Evolutionary conservation across 129 eudicot genomes (phyloP), one percentile per base, ranked within the genome.

Genomic region (Logfia minima): DNA sequence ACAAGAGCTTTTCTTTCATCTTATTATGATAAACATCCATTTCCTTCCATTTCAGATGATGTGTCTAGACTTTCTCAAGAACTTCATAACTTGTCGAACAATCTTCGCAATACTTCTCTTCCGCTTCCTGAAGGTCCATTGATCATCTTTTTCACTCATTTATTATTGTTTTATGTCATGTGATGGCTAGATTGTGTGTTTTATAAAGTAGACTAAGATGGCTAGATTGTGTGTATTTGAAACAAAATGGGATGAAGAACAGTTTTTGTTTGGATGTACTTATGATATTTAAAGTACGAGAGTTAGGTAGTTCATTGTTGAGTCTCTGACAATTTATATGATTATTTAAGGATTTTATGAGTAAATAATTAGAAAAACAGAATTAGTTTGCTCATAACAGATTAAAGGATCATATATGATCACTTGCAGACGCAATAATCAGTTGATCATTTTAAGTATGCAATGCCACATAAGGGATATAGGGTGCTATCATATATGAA

Each of bases 1-100:
- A 92, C 98, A 4, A 86, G 96, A 74, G 75, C 91, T 14, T 92
- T 67, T 70, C 87, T 92, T 28, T 78, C 96, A 63, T 81, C 90
- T 24, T 92, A 89, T 72, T 92, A 92, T 67, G 96, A 92, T 70
- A 90, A 92, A 45, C 89, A 90, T 66, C 90, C 71, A 0, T 90
- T 90, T 60, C 29, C 86, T 28, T 88, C 93, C 5, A 83, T 92
- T 10, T 84, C 96, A 10, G 79, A 75, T 22, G 86, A 86, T 4
- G 90, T 92, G 2, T 78, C 76, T 68, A 85, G 87, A 59, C 84
- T 90, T 79, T 59, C 92, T 13, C 56, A 81, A 29, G 79, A 90
- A 28, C 86, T 92, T 60, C 74, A 72, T 62, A 83, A 87, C 75
- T 62, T 81, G 34, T 81, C 96, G 32, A 19, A n/a, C 29, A 75